A percentile compares a stretch with the other conserved stretches of the same genome.
Evolutionary conservation across 768 basidiomycete genomes (phyloP).

Genomic region (Psilocybe azurescens): DNA sequence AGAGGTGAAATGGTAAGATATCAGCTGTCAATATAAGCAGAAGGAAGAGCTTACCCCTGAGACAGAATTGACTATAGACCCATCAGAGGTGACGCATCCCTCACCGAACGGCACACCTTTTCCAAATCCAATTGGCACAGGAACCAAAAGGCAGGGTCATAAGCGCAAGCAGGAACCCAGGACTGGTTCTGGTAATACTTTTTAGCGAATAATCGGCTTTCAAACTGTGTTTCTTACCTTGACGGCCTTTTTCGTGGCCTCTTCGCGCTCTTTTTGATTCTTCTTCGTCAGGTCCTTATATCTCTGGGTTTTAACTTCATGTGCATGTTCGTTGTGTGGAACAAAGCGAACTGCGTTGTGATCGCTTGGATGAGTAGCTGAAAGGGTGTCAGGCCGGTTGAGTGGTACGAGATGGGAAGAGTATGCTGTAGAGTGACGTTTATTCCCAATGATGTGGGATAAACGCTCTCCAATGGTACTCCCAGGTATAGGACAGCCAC

Average conservation of each 20-base stretch:
- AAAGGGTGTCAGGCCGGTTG: slow-evolving; percentile 40
- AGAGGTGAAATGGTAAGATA: not conserved
- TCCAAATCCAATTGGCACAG: slow-evolving; percentile 40
- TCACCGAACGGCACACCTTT: not conserved
- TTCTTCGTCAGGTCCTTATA: slow-evolving; percentile 18
- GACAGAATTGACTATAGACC: slow-evolving; percentile 16
- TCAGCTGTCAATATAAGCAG: not conserved
- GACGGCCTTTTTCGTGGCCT: slow-evolving; percentile 22
- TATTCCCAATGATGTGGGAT: slow-evolving; percentile 31
- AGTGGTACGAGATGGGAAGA: slow-evolving; percentile 35
- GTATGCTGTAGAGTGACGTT: slow-evolving; percentile 18
- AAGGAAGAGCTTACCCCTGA: slow-evolving; percentile 10
- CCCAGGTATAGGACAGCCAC: slow-evolving; percentile 60
- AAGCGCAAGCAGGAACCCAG: not conserved
- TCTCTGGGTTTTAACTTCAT: slow-evolving; percentile 6
- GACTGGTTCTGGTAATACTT: not conserved
- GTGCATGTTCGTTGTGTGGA: slow-evolving; percentile 28
- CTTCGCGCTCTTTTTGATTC: slow-evolving; percentile 16
- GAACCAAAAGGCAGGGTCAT: slow-evolving; percentile 40
- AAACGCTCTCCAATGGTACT: slow-evolving; percentile 49
- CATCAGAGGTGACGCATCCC: slow-evolving; percentile 16
- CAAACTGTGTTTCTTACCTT: not conserved
- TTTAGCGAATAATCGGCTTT: not conserved
- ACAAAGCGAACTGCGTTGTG: slow-evolving; percentile 50
- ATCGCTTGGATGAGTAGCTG: slow-evolving; percentile 60